Conservation (phyloP, 345 rosid genomes). For the Noccaea bulbosa region DNA sequence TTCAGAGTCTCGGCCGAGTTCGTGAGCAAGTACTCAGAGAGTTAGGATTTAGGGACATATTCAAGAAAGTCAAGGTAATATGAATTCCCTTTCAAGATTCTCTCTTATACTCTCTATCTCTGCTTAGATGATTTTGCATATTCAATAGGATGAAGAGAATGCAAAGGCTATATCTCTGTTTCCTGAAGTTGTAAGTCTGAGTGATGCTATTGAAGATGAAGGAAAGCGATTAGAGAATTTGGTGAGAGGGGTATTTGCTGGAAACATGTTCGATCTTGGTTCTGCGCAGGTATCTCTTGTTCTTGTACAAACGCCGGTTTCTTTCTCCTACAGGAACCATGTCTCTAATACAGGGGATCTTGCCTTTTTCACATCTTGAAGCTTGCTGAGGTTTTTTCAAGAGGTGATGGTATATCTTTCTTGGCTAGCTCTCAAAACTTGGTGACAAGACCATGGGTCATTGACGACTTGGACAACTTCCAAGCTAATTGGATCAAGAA, state of each 20-base stretch:
- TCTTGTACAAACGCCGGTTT: background rate
- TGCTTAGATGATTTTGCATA: conserved; percentile 13
- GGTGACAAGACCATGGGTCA: conserved; percentile 92
- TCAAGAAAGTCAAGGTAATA: conserved; percentile 87
- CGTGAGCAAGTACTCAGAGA: conserved; percentile 91
- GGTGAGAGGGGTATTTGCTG: conserved; percentile 91
- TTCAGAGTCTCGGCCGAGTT: conserved; percentile 83
- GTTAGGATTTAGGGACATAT: conserved; percentile 89
- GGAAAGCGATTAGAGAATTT: conserved; percentile 72
- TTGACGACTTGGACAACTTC: conserved; percentile 87
- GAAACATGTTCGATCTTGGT: conserved; percentile 96
- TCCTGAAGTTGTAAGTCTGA: conserved; percentile 67
- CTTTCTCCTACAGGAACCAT: conserved; percentile 4
- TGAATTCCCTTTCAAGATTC: too few relatives aligned
- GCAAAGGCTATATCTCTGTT: conserved; percentile 92
- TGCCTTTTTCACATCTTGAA: conserved; percentile 46
- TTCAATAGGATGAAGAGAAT: conserved; percentile 87
- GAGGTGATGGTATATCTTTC: conserved; percentile 94
- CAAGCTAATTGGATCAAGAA: conserved; percentile 77
- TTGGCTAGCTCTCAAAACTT: conserved; percentile 85
- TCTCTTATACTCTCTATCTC: conserved; percentile 9
- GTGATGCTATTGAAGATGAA: conserved; percentile 77
- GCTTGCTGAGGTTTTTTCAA: conserved; percentile 99
- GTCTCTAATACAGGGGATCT: background rate
- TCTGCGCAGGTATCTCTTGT: conserved; percentile 74